These are phyloP conservation scores for Penicillium sp. DNA, from an alignment of 2,329 filamentous ascomycete species.

Conservation along the genomic window DNA sequence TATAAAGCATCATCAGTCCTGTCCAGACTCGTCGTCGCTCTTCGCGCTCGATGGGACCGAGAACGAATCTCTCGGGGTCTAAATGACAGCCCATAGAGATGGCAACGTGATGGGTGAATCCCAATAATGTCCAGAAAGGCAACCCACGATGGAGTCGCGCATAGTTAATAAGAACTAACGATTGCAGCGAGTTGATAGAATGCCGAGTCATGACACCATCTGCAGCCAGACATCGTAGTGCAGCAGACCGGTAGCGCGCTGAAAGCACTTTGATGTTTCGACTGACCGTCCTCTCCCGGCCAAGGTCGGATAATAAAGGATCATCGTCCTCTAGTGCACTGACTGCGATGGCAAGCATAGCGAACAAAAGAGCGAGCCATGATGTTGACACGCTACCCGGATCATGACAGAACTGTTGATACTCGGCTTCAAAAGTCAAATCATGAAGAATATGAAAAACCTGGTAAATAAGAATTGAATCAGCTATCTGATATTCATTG, in stretches of 20 bases:
- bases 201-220: constrained; percentile 41
- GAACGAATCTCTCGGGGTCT: constrained; percentile 38
- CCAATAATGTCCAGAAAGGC: constrained; percentile 41
- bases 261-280: constrained; percentile 39
- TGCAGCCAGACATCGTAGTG: constrained; percentile 40
- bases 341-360: constrained; percentile 40
- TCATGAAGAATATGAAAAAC: constrained; percentile 46
- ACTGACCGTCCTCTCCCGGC: constrained; percentile 36
- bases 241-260: constrained; percentile 37
- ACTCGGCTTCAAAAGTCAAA: constrained; percentile 41
- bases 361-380: constrained; percentile 43
- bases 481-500: not conserved
- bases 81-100: constrained; percentile 45
- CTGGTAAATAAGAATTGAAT: constrained; percentile 7
- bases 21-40: constrained; percentile 42
- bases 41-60: constrained; percentile 39
- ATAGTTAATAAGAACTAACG: constrained; percentile 42
- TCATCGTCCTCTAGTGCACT: constrained; percentile 38
- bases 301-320: constrained; percentile 37
- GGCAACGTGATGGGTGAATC: constrained; percentile 42
- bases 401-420: constrained; percentile 38
- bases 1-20: constrained; percentile 43
- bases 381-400: constrained; percentile 35
- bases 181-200: constrained; percentile 42
- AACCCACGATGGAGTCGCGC: constrained; percentile 37